Evolutionary conservation across 805 yeast species (phyloP).

Genomic region (Deakozyma indianensis): DNA sequence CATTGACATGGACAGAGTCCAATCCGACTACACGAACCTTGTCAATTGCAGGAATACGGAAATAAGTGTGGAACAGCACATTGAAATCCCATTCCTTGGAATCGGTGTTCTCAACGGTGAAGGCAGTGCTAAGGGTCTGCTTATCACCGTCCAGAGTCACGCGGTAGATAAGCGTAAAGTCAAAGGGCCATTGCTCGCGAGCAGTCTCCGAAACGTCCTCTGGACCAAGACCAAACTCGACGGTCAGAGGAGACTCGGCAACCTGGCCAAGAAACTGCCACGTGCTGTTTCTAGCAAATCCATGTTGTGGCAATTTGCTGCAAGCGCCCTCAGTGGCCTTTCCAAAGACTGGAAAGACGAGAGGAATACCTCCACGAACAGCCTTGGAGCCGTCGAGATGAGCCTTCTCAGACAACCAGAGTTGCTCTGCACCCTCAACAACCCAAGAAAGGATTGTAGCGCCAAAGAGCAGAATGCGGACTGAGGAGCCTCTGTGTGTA

Average conservation of each 20-base stretch:
- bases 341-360: conserved; percentile 85
- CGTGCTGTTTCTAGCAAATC: conserved; percentile 76
- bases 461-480: conserved; percentile 68
- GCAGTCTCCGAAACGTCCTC: conserved; percentile 58
- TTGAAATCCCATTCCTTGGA: conserved; percentile 62
- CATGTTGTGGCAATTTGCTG: conserved; percentile 78
- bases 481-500: conserved; percentile 38
- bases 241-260: conserved; percentile 52
- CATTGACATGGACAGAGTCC: conserved; percentile 56
- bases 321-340: conserved; percentile 47
- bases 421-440: conserved; percentile 55
- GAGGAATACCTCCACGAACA: conserved; percentile 94
- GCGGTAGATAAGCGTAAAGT: conserved; percentile 66
- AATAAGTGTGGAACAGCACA: conserved; percentile 90
- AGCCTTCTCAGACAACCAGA: conserved; percentile 55
- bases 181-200: conserved; percentile 45
- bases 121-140: conserved; percentile 41
- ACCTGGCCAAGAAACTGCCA: conserved; percentile 95
- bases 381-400: conserved; percentile 84
- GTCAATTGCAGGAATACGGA: conserved; percentile 59
- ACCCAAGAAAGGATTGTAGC: conserved; percentile 84
- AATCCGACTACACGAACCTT: conserved; percentile 67
- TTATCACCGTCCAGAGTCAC: conserved; percentile 41
- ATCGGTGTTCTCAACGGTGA: conserved; percentile 67
- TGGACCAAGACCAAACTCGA: conserved; percentile 84